Evolutionary conservation across 164 flowering plant species (phyloP).

Genomic region (Kalanchoe fedtschenkoi): DNA sequence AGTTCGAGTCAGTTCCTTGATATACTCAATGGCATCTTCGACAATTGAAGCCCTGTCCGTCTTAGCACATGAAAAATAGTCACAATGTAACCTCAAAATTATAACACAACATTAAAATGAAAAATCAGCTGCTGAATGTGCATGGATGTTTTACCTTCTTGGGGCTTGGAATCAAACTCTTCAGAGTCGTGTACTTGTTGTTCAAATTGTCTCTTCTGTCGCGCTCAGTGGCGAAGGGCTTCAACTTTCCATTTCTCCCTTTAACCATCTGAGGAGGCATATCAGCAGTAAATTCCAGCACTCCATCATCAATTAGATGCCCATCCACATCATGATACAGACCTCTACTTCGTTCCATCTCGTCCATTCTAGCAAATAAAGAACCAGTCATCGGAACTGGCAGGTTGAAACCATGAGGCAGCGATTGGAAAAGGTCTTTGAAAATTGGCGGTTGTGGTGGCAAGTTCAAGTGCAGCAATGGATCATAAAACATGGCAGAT

Average conservation of each 20-base stretch:
- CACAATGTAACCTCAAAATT: too few relatives aligned
- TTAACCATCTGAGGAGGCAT: conserved; percentile 19
- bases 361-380: conserved; percentile 34
- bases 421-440: conserved; percentile 48
- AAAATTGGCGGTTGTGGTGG: conserved; percentile 67
- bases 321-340: conserved; percentile 25
- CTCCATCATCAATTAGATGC: conserved; percentile 20
- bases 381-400: conserved; percentile 22
- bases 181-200: conserved; percentile 43
- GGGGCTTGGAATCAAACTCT: conserved; percentile 58
- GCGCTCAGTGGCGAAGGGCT: conserved; percentile 61
- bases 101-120: too few relatives aligned
- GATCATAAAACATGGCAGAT: conserved; percentile 34
- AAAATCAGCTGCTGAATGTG: too few relatives aligned
- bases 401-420: conserved; percentile 39
- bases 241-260: conserved; percentile 27
- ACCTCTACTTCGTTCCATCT: conserved; percentile 27
- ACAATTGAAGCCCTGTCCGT: conserved; percentile 80
- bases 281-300: conserved; percentile 48
- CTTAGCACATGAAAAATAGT: conserved; percentile 22
- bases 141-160: conserved; percentile 48
- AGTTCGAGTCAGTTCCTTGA: conserved; percentile 63
- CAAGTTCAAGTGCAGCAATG: conserved; percentile 51
- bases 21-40: conserved; percentile 76
- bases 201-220: conserved; percentile 68